These are phyloP conservation scores for Populus hybrid DNA, from an alignment of 441 rosid genomes.

Conservation along the genomic window DNA sequence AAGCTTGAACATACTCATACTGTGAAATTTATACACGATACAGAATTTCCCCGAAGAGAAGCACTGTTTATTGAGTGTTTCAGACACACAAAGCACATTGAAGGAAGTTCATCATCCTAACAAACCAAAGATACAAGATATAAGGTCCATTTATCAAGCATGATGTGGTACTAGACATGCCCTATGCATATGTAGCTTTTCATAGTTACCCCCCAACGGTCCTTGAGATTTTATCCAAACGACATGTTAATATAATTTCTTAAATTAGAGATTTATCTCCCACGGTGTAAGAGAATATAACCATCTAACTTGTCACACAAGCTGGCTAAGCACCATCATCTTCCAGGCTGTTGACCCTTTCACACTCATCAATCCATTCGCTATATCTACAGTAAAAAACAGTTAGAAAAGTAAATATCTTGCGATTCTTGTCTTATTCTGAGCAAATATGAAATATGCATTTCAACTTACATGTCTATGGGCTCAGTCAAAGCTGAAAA, in stretches of 20 bases:
- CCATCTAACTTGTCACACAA: conserved; percentile 1
- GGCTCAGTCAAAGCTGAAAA: conserved; percentile 17
- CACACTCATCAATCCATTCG: conserved; percentile 24
- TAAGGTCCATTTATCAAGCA: neutral
- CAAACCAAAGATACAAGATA: neutral
- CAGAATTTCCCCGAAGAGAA: neutral
- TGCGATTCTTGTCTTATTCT: neutral
- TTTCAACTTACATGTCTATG: conserved; percentile 15
- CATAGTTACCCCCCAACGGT: neutral
- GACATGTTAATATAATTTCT: neutral
- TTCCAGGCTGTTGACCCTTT: conserved; percentile 12
- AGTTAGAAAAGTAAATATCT: neutral
- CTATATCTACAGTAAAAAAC: conserved; percentile 7
- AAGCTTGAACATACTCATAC: neutral
- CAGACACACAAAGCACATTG: neutral
- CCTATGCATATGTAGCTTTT: neutral
- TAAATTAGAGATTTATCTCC: neutral
- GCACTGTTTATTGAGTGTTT: neutral
- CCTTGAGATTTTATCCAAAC: neutral
- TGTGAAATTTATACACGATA: neutral
- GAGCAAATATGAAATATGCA: neutral
- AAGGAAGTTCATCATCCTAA: conserved; percentile 4
- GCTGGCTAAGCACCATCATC: conserved; percentile 12
- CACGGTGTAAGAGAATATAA: neutral
- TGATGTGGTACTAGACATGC: conserved; percentile 7